phyloP scores from a whole-genome alignment of 2,329 filamentous ascomycete species.

The Colletotrichum chrysophilum region DNA sequence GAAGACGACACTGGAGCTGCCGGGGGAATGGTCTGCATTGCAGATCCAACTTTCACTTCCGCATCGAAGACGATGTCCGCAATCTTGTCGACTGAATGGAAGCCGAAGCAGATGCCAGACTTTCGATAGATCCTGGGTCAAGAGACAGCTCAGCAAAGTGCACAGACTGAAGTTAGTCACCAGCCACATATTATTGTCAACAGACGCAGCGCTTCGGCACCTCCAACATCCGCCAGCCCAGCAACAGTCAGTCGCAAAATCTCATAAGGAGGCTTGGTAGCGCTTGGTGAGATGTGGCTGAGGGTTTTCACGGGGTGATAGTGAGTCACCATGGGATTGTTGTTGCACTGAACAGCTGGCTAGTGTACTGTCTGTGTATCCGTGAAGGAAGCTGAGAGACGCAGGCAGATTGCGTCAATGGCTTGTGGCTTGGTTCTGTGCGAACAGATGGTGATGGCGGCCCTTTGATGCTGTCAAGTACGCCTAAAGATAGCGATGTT shows the following conservation, averaged over 20 bases:
- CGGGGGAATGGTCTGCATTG: not conserved
- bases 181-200: not conserved
- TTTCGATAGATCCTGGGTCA: not conserved
- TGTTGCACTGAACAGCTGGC: not conserved
- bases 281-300: not conserved
- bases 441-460: slow-evolving; percentile 3
- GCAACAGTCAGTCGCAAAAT: not conserved
- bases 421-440: not conserved
- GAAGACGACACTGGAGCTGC: not conserved
- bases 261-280: not conserved
- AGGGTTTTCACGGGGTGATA: not conserved
- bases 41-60: not conserved
- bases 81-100: not conserved
- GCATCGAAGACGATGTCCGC: not conserved
- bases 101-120: not conserved
- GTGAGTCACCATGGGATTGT: not conserved
- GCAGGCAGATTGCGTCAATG: slow-evolving; percentile 8
- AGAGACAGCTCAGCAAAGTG: not conserved
- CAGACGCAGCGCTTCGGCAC: not conserved
- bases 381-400: not conserved
- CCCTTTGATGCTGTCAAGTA: not conserved
- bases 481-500: not conserved
- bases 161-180: not conserved
- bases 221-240: not conserved
- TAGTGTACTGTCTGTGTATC: not conserved